Conservation (phyloP, 2,329 filamentous ascomycete genomes). For the Ascochyta rabiei region DNA sequence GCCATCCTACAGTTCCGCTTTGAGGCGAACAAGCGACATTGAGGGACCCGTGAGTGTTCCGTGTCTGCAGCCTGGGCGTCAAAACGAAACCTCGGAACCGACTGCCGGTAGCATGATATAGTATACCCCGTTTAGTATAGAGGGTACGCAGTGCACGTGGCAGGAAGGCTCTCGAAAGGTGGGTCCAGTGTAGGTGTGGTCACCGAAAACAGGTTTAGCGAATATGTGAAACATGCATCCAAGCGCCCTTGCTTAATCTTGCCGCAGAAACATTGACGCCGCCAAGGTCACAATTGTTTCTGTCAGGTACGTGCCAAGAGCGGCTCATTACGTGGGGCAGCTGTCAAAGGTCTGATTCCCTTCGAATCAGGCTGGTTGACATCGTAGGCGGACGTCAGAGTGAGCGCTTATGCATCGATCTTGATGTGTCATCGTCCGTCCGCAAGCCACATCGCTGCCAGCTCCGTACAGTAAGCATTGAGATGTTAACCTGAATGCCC, state of each 20-base stretch:
- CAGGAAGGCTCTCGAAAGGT: slow-evolving; percentile 4
- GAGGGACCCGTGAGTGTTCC: slow-evolving; percentile 23
- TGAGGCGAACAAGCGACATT: slow-evolving; percentile 33
- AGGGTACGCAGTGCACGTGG: slow-evolving; percentile 9
- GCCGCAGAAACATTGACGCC: slow-evolving; percentile 13
- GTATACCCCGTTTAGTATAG: slow-evolving; percentile 6
- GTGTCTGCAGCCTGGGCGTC: slow-evolving; percentile 23
- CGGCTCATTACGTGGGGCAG: slow-evolving; percentile 17
- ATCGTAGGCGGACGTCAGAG: background rate
- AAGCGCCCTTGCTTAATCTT: slow-evolving; percentile 21
- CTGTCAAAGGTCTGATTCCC: slow-evolving; percentile 21
- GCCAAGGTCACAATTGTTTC: slow-evolving; percentile 35
- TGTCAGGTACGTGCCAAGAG: slow-evolving; percentile 4
- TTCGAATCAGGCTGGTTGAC: background rate
- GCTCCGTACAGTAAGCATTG: background rate
- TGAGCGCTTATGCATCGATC: slow-evolving; percentile 10
- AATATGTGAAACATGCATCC: slow-evolving; percentile 30
- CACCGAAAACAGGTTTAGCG: slow-evolving; percentile 14
- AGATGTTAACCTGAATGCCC: background rate
- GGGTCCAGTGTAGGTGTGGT: slow-evolving; percentile 15
- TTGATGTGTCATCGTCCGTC: background rate
- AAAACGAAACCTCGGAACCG: slow-evolving; percentile 14
- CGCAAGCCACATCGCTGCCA: background rate
- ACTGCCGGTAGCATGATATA: slow-evolving; percentile 4
- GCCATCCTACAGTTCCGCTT: slow-evolving; percentile 21